These are phyloP conservation scores for Picochlorum sp. DNA, from an alignment of 139 green algal species.

Conservation along the genomic window DNA sequence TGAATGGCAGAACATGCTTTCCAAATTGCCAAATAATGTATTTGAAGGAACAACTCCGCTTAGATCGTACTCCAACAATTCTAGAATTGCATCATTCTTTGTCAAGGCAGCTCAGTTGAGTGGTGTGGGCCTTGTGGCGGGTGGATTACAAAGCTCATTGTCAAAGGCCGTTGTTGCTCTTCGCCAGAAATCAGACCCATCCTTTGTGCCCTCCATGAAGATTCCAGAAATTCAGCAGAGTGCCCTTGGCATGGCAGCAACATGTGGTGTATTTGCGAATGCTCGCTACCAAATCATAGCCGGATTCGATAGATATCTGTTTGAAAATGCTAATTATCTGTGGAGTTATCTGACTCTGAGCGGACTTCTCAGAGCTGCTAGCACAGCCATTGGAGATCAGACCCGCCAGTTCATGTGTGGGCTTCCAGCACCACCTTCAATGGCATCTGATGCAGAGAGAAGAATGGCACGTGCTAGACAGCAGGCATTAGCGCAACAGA, in stretches of 20 bases:
- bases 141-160: conserved; percentile 32
- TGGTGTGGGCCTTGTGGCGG: conserved; percentile 67
- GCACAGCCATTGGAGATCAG: conserved; percentile 30
- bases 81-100: conserved; percentile 59
- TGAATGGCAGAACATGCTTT: conserved; percentile 75
- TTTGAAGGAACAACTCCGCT: conserved; percentile 77
- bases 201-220: conserved; percentile 60
- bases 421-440: conserved; percentile 3
- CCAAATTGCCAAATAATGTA: conserved; percentile 66
- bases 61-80: conserved; percentile 57
- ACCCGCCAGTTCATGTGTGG: conserved; percentile 29
- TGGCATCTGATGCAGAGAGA: not conserved
- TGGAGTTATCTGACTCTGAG: conserved; percentile 57
- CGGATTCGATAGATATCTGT: conserved; percentile 83
- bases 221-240: conserved; percentile 53
- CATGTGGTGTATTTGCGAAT: conserved; percentile 78
- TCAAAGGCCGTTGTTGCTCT: conserved; percentile 35
- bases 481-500: conserved; percentile 5
- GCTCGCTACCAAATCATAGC: conserved; percentile 83
- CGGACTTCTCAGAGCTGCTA: conserved; percentile 21
- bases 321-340: conserved; percentile 64
- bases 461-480: not conserved
- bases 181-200: conserved; percentile 36
- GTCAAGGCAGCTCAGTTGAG: conserved; percentile 79
- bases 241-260: conserved; percentile 66